phyloP scores from a whole-genome alignment of 805 yeast genomes.

The Schizosaccharomyces cryophilus region DNA sequence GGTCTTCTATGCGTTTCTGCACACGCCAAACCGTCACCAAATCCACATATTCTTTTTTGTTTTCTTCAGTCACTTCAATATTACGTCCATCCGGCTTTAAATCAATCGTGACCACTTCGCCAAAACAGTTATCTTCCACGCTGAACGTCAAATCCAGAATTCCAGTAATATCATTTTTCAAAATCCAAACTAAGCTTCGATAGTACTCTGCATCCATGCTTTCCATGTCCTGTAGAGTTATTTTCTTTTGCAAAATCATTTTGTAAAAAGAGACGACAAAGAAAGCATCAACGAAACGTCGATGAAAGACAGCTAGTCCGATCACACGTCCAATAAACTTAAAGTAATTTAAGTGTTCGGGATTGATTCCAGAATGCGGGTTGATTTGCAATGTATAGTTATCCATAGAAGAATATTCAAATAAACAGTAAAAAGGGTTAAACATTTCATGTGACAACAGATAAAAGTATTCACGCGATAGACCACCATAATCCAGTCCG shows the following conservation, averaged over 20 bases:
- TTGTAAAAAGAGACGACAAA: slow-evolving; percentile 95
- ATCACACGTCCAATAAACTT: slow-evolving; percentile 96
- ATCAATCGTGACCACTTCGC: slow-evolving; percentile 72
- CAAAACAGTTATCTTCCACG: slow-evolving; percentile 73
- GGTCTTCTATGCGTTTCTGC: slow-evolving; percentile 57
- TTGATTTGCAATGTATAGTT: slow-evolving; percentile 93
- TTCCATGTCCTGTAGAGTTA: slow-evolving; percentile 89
- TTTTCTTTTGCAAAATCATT: slow-evolving; percentile 89
- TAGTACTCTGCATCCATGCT: slow-evolving; percentile 95
- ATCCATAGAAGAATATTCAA: slow-evolving; percentile 94
- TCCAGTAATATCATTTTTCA: slow-evolving; percentile 80
- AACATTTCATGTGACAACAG: slow-evolving; percentile 94
- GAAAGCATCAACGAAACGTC: slow-evolving; percentile 92
- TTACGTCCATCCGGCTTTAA: slow-evolving; percentile 71
- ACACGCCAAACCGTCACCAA: slow-evolving; percentile 1
- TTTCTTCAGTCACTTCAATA: slow-evolving; percentile 80
- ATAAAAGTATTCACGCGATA: slow-evolving; percentile 91
- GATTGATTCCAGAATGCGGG: slow-evolving; percentile 89
- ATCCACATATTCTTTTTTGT: slow-evolving; percentile 53
- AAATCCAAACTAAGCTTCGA: slow-evolving; percentile 82
- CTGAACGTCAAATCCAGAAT: slow-evolving; percentile 72
- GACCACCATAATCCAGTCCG: slow-evolving; percentile 98
- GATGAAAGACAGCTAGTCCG: slow-evolving; percentile 93
- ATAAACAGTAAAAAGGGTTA: slow-evolving; percentile 89
- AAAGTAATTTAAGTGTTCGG: slow-evolving; percentile 93